phyloP scores from a whole-genome alignment of 257 asterid species.

The Cinchona pubescens region DNA sequence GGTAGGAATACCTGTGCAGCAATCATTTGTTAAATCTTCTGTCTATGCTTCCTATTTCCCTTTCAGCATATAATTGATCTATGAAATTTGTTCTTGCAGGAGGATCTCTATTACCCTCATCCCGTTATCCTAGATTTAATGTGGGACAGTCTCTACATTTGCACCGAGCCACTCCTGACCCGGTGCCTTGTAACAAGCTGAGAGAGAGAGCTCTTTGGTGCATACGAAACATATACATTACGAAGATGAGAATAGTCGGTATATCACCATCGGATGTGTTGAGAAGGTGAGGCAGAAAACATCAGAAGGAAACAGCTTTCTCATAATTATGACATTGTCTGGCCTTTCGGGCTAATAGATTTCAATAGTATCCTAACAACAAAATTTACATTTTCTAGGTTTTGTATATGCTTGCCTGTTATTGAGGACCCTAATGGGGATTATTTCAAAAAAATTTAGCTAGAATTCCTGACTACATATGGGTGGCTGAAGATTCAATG shows the following conservation, averaged over 20 bases:
- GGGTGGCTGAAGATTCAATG: conserved; percentile 57
- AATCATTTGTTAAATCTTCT: background rate
- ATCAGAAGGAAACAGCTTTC: too few species aligned
- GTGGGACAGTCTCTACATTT: conserved; percentile 29
- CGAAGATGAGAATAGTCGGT: conserved; percentile 34
- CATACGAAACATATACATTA: conserved; percentile 34
- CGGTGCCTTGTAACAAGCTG: conserved; percentile 35
- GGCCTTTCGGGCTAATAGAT: background rate
- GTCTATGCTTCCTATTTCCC: background rate
- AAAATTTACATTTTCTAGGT: conserved; percentile 2
- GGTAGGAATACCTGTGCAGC: conserved; percentile 14
- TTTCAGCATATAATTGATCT: background rate
- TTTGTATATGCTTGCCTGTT: conserved; percentile 32
- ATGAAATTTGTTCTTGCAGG: conserved; percentile 16
- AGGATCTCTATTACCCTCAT: conserved; percentile 34
- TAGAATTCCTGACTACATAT: conserved; percentile 38
- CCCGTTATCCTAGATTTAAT: conserved; percentile 30
- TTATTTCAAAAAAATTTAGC: conserved; percentile 36
- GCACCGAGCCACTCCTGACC: conserved; percentile 27
- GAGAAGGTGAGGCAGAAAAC: conserved; percentile 24
- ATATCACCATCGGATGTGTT: conserved; percentile 32
- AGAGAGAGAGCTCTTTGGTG: conserved; percentile 36
- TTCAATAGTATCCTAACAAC: background rate
- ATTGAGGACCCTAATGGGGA: conserved; percentile 43
- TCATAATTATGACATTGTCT: background rate